Conservation (phyloP, 306 rosid species). For the Trifolium repens region DNA sequence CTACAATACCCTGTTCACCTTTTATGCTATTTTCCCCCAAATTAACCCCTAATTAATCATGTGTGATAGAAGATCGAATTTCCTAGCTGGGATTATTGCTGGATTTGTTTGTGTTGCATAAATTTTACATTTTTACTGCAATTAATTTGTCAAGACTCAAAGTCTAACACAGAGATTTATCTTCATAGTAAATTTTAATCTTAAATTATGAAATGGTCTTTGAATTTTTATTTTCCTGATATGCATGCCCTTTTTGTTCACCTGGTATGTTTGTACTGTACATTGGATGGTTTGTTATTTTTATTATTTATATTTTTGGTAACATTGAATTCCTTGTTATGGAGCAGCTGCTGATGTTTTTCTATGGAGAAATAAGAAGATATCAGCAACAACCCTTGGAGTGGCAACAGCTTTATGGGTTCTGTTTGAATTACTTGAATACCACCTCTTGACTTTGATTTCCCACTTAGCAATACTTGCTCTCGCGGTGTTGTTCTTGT, state of each 20-base stretch:
- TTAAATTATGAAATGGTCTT: not conserved
- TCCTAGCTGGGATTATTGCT: constrained; percentile 2
- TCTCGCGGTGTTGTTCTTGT: constrained; percentile 72
- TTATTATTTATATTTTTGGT: not conserved
- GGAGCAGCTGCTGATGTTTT: constrained; percentile 86
- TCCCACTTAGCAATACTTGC: constrained; percentile 66
- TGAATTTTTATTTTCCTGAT: not conserved
- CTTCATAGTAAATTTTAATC: not conserved
- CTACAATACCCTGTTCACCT: constrained; percentile 3
- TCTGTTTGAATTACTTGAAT: constrained; percentile 80
- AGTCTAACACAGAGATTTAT: not conserved
- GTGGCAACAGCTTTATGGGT: constrained; percentile 76
- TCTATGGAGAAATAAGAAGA: constrained; percentile 94
- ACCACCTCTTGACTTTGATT: constrained; percentile 75
- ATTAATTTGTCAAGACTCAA: not conserved
- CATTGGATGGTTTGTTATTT: not conserved
- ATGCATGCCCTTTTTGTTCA: not conserved
- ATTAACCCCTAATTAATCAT: not conserved
- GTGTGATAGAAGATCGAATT: not conserved
- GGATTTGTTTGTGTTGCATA: not conserved
- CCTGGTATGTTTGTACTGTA: not conserved
- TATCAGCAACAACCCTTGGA: constrained; percentile 70
- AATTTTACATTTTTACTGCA: constrained; percentile 2
- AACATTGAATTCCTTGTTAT: constrained; percentile 30
- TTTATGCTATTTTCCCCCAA: not conserved